Evolutionary conservation across 192 early-diverging fungal genomes (phyloP), one percentile per base, ranked within the genome.

Genomic region (Glomus cerebriforme): DNA sequence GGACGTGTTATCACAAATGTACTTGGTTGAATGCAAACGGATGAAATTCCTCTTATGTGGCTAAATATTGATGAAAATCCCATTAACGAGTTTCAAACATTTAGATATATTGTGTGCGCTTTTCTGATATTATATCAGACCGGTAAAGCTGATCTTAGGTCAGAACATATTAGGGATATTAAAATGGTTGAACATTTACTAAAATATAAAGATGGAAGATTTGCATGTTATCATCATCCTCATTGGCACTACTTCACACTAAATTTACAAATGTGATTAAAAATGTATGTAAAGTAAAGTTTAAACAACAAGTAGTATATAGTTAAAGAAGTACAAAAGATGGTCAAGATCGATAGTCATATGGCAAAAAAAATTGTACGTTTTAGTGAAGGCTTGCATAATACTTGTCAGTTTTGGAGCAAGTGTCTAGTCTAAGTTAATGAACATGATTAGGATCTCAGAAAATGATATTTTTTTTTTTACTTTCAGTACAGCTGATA

Each of bases 271-370:
- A 70, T 70, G 19, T 35, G 15, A 24, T 70, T 8, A 26, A 35
- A 45, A 47, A 24, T 71, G 43, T 71, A 43, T 71, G 22, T 71
- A 22, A 71, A 71, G 4, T 22, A 71, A 47, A 71, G 37, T 49
- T 45, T 71, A 12, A 45, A 6, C 43, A 3, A 43, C 15, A 49
- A 37, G 5, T 22, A 71, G 12, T 4, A 39, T 47, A 71, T 37
- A 0, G 17, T 71, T 71, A 24, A 35, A 47, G 37, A 71, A 26
- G 12, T 71, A 7, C 27, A 17, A n/a, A 22, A 71, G 15, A 71
- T 32, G 22, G 37, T 39, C n/a, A n/a, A n/a, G n/a, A n/a, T n/a
- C n/a, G n/a, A n/a, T n/a, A n/a, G n/a, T n/a, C n/a, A n/a, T n/a
- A 24, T 68, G 22, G 32, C 69, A n/a, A 15, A 71, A n/a, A 24